Conservation (phyloP, 352 stramenopile species). For the Pythium diclinum region DNA sequence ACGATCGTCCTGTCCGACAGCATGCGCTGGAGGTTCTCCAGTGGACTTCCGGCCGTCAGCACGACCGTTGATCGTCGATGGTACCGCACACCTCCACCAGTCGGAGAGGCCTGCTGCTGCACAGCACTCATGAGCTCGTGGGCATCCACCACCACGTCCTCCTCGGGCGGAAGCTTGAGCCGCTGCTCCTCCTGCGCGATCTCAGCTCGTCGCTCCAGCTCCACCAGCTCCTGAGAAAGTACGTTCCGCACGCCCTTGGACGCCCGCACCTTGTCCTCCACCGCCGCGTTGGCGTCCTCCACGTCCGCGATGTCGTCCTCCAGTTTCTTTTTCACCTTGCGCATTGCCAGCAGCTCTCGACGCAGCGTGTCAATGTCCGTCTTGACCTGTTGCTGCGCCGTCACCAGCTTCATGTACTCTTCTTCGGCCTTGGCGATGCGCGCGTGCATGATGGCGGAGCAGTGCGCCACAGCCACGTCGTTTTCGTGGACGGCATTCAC, state of each 20-base stretch:
- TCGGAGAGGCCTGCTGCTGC: conserved; percentile 29
- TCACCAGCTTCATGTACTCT: conserved; percentile 79
- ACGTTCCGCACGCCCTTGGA: conserved; percentile 49
- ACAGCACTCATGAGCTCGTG: conserved; percentile 56
- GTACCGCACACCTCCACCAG: neutral
- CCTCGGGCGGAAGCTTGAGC: conserved; percentile 58
- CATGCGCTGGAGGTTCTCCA: conserved; percentile 24
- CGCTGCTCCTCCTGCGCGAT: conserved; percentile 48
- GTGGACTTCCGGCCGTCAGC: conserved; percentile 14
- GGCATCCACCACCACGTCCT: conserved; percentile 61
- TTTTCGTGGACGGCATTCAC: conserved; percentile 78
- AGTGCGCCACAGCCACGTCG: conserved; percentile 70
- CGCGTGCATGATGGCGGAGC: conserved; percentile 71
- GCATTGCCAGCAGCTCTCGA: conserved; percentile 53
- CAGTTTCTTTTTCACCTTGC: conserved; percentile 57
- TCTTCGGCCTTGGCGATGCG: conserved; percentile 68
- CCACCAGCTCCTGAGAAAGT: conserved; percentile 48
- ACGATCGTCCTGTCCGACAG: conserved; percentile 12
- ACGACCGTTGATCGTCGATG: conserved; percentile 19
- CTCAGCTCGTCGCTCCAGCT: conserved; percentile 57
- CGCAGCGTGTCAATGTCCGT: conserved; percentile 57
- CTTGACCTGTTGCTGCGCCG: conserved; percentile 55
- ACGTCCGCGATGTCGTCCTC: conserved; percentile 60
- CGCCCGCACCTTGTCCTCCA: conserved; percentile 46
- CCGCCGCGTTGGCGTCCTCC: conserved; percentile 30